Percentiles rank a stretch among this genome's conserved stretches.
phyloP scores from a whole-genome alignment of 768 basidiomycete genomes.

The Porphyrellus cyaneotinctus region DNA sequence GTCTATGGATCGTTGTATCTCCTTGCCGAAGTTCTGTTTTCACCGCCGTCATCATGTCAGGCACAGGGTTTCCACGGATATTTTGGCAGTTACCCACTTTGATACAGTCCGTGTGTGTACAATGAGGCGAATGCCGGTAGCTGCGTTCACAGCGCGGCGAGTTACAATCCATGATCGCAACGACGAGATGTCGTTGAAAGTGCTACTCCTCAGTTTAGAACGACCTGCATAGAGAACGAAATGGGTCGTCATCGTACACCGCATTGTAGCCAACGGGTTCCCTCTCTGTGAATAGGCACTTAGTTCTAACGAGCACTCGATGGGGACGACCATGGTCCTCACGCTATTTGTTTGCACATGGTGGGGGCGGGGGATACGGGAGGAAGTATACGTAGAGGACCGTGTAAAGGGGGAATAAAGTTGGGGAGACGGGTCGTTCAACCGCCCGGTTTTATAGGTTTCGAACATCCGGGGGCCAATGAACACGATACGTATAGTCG shows the following conservation, averaged over 20 bases:
- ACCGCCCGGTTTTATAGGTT: conserved; percentile 28
- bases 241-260: conserved; percentile 43
- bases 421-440: conserved; percentile 12
- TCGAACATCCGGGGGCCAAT: conserved; percentile 21
- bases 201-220: conserved; percentile 43
- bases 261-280: conserved; percentile 70
- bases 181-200: conserved; percentile 71
- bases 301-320: neutral
- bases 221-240: conserved; percentile 1
- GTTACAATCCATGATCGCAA: conserved; percentile 75
- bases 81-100: conserved; percentile 44
- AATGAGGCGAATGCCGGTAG: conserved; percentile 52
- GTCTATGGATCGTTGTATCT: conserved; percentile 68
- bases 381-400: neutral
- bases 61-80: conserved; percentile 8
- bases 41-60: conserved; percentile 5
- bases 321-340: conserved; percentile 31
- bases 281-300: conserved; percentile 47
- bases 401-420: conserved; percentile 10
- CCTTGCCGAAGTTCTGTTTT: conserved; percentile 58
- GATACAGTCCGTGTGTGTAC: conserved; percentile 50
- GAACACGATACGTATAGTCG: conserved; percentile 26
- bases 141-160: conserved; percentile 60
- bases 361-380: conserved; percentile 3
- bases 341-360: conserved; percentile 81